These are phyloP conservation scores for Populus tremula DNA, from an alignment of 345 rosid species.

Conservation along the genomic window DNA sequence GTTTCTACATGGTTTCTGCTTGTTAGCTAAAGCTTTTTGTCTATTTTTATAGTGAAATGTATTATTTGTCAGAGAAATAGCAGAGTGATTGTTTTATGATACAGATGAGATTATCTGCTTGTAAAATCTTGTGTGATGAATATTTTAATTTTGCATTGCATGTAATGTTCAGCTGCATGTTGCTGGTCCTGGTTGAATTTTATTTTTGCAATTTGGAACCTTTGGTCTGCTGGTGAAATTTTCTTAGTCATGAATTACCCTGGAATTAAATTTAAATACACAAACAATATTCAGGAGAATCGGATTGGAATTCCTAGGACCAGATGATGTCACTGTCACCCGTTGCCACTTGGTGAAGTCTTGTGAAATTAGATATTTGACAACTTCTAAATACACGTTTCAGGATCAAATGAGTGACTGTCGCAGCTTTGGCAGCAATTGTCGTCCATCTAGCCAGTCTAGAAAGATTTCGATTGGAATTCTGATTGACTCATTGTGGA, in stretches of 20 bases:
- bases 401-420: constrained; percentile 55
- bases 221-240: background rate
- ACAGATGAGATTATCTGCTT: background rate
- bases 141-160: background rate
- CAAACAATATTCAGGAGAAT: background rate
- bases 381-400: constrained; percentile 8
- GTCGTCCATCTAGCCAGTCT: constrained; percentile 58
- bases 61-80: background rate
- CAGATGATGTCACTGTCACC: background rate
- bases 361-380: constrained; percentile 9
- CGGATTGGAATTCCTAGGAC: background rate
- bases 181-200: background rate
- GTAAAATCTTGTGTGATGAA: background rate
- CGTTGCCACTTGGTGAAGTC: background rate
- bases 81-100: background rate
- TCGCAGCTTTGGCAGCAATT: constrained; percentile 58
- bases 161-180: background rate
- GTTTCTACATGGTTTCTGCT: background rate
- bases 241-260: constrained; percentile 1
- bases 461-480: constrained; percentile 89
- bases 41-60: background rate
- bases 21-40: background rate
- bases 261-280: background rate
- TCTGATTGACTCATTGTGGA: constrained; percentile 44
- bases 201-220: background rate